These are phyloP conservation scores for Canavalia gladiata DNA, from an alignment of 306 rosid species.

Conservation along the genomic window DNA sequence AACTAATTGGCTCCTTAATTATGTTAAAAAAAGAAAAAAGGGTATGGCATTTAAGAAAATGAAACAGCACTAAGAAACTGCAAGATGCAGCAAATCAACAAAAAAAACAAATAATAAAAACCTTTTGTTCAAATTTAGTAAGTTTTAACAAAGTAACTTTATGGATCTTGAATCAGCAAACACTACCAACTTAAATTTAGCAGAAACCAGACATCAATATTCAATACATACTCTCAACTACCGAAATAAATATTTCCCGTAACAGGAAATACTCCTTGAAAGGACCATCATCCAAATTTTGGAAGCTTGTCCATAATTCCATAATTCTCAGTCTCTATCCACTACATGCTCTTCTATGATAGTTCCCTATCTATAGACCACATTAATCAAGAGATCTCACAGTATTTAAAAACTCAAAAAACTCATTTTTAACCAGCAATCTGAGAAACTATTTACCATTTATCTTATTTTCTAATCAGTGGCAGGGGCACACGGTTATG, in stretches of 20 bases:
- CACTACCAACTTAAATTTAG: constrained; percentile 23
- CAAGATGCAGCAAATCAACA: constrained; percentile 34
- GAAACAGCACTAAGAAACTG: constrained; percentile 9
- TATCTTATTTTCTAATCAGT: neutral
- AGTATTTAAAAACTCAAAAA: neutral
- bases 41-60: constrained; percentile 26
- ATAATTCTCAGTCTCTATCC: neutral
- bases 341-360: neutral
- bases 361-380: neutral
- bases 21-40: neutral
- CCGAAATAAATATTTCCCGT: constrained; percentile 29
- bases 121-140: neutral
- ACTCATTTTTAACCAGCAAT: constrained; percentile 6
- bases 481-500: constrained; percentile 18
- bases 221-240: constrained; percentile 22
- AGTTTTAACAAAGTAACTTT: constrained; percentile 25
- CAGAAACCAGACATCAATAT: constrained; percentile 6
- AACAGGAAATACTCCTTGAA: constrained; percentile 28
- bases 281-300: constrained; percentile 21
- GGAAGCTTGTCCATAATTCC: constrained; percentile 22
- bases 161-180: constrained; percentile 34
- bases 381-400: constrained; percentile 17
- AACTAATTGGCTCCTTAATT: neutral
- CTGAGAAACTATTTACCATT: neutral
- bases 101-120: neutral